Base-by-base conservation (phyloP, 805 yeast genomes). In the Pachysolen tannophilus region DNA sequence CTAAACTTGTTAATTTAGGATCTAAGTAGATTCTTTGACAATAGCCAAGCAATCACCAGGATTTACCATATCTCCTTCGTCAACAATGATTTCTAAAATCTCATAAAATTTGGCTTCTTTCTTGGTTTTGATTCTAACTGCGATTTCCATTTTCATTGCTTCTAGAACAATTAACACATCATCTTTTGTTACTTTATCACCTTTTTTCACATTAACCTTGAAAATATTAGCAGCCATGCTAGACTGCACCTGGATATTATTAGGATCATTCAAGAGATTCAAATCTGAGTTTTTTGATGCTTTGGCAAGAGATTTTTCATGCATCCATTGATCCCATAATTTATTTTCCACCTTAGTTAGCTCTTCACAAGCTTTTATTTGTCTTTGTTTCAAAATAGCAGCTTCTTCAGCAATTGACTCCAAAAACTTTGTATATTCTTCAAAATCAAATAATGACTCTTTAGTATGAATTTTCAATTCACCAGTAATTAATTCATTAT, bases 91-190 rank as follows among this genome's bases (percentile, higher is more conserved):
- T 14, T 53, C 60, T 11, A 51, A 18, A 18, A 56, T 40, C 21
- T 50, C 43, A 36, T 40, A 55, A 8, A 37, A 36, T n/a, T 32
- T 16, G 7, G 26, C 30, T 8, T 11, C 35, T 19, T 43, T 45
- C 16, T 45, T 49, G 8, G 39, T 45, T 14, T 39, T 39, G 13
- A 53, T 41, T 34, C 52, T 47, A 3, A 57, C 34, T 7, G 59
- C 50, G 23, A 57, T 55, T 37, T 57, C 62, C 61, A 57, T 57
- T 28, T 57, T 57, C 62, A 57, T 57, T 5, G 62, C 58, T 40
- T 57, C 62, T 9, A 57, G 37, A 30, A 57, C 42, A 11, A 55
- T 36, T 16, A 50, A 27, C 13, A 45, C 45, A 35, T 53, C 56
- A 16, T 43, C 47, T 2, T 20, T 28, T 4, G 39, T 31, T 7